These are phyloP conservation scores for Silene noctiflora DNA, from an alignment of 179 eudicot genomes.

Conservation along the genomic window DNA sequence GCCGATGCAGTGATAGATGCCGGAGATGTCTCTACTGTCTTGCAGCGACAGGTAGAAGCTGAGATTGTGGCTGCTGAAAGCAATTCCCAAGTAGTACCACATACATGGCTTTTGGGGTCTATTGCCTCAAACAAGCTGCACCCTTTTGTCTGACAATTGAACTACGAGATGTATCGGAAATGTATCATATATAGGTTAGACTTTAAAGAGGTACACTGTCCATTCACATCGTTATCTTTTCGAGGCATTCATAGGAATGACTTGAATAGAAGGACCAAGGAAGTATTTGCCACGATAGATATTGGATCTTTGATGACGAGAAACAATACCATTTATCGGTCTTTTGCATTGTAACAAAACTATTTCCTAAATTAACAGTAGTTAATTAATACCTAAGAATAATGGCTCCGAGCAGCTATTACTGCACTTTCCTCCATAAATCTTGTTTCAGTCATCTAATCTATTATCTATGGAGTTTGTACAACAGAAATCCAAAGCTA, in stretches of 20 bases:
- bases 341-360: too few relatives aligned
- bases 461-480: too few relatives aligned
- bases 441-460: too few relatives aligned
- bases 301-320: too few relatives aligned
- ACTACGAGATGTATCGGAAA: neutral
- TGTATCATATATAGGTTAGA: neutral
- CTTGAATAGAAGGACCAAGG: neutral
- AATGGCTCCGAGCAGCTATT: too few relatives aligned
- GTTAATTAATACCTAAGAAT: too few relatives aligned
- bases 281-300: neutral
- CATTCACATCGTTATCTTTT: neutral
- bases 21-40: constrained; percentile 22
- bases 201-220: neutral
- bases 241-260: neutral
- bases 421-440: too few relatives aligned
- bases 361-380: too few relatives aligned
- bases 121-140: constrained; percentile 64
- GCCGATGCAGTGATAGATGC: constrained; percentile 31
- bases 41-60: constrained; percentile 39
- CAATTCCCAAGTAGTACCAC: constrained; percentile 46
- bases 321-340: too few relatives aligned
- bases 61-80: constrained; percentile 40
- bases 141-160: constrained; percentile 25
- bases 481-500: too few relatives aligned
- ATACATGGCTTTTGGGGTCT: constrained; percentile 86